A percentile compares a stretch with the other conserved stretches of the same genome.
phyloP scores from a whole-genome alignment of 2,329 filamentous ascomycete genomes.

The Clarireedia hainanense region DNA sequence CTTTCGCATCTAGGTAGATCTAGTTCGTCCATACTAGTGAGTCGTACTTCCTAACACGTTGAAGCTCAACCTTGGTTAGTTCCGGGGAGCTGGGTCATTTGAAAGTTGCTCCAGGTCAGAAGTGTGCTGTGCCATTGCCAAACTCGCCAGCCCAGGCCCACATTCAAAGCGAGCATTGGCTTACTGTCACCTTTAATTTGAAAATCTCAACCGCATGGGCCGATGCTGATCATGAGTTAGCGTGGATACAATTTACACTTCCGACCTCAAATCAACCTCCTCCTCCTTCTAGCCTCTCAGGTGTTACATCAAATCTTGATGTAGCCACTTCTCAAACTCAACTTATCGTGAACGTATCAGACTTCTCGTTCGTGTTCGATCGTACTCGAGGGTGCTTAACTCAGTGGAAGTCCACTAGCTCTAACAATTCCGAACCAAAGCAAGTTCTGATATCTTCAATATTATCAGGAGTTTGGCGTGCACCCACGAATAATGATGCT shows the following conservation, averaged over 20 bases:
- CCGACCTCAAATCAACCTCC: conserved; percentile 3
- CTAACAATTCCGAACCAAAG: background rate
- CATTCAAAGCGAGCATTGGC: conserved; percentile 11
- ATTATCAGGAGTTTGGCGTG: conserved; percentile 46
- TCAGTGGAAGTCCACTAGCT: conserved; percentile 32
- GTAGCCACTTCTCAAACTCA: conserved; percentile 17
- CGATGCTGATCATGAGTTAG: conserved; percentile 43
- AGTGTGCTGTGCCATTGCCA: background rate
- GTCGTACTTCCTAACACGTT: conserved; percentile 6
- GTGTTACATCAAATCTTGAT: conserved; percentile 7
- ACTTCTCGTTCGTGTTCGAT: conserved; percentile 39
- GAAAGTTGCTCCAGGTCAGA: conserved; percentile 28
- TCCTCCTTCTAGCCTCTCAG: conserved; percentile 15
- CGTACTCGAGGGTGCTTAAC: conserved; percentile 36
- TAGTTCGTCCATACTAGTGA: background rate
- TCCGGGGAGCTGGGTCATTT: conserved; percentile 36
- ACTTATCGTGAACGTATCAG: conserved; percentile 26
- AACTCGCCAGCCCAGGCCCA: background rate
- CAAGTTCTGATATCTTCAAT: conserved; percentile 3
- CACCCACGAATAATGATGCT: conserved; percentile 58
- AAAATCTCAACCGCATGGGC: conserved; percentile 42
- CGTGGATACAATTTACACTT: conserved; percentile 39
- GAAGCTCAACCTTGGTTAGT: conserved; percentile 25
- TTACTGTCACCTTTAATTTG: conserved; percentile 31
- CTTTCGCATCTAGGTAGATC: conserved; percentile 35